A percentile compares a stretch with the other conserved stretches of the same genome.
Evolutionary conservation across 805 yeast species (phyloP).

Genomic region (Cyberlindnera samutprakarnensis): DNA sequence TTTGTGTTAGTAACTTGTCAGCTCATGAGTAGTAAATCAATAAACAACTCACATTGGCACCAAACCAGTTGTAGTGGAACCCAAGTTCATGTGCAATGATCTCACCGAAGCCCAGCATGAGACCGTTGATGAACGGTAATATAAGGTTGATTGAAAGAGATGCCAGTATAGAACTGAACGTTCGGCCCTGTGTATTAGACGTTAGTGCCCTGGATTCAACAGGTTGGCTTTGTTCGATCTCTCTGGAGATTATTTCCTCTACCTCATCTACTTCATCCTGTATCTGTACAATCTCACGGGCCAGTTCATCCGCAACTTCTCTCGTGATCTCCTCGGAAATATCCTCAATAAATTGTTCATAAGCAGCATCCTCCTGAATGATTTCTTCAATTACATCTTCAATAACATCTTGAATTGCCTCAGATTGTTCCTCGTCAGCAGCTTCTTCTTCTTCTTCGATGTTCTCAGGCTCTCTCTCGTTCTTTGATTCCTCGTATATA

Average conservation of each 20-base stretch:
- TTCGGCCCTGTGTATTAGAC: not conserved
- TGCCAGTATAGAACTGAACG: conserved; percentile 5
- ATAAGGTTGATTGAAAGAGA: conserved; percentile 65
- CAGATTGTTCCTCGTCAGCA: too few relatives aligned
- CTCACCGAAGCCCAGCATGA: conserved; percentile 96
- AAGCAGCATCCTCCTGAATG: too few relatives aligned
- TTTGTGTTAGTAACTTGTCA: conserved; percentile 6
- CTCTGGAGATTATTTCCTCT: not conserved
- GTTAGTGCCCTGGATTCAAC: too few relatives aligned
- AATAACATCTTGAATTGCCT: not conserved
- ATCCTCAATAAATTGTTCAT: too few relatives aligned
- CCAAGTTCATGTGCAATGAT: conserved; percentile 90
- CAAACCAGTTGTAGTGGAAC: conserved; percentile 67
- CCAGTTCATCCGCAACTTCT: too few relatives aligned
- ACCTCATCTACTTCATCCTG: not conserved
- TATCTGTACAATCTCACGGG: too few relatives aligned
- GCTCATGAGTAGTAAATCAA: not conserved
- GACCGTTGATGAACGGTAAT: conserved; percentile 84
- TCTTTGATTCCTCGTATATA: too few relatives aligned
- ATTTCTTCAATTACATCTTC: not conserved
- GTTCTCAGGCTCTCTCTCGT: too few relatives aligned
- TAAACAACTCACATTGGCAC: conserved; percentile 45
- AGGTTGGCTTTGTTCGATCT: too few relatives aligned
- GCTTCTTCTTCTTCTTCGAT: conserved; percentile 3
- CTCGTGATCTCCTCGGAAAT: too few relatives aligned